Conservation (phyloP, 331 rosid genomes). For the Acacia concinna region DNA sequence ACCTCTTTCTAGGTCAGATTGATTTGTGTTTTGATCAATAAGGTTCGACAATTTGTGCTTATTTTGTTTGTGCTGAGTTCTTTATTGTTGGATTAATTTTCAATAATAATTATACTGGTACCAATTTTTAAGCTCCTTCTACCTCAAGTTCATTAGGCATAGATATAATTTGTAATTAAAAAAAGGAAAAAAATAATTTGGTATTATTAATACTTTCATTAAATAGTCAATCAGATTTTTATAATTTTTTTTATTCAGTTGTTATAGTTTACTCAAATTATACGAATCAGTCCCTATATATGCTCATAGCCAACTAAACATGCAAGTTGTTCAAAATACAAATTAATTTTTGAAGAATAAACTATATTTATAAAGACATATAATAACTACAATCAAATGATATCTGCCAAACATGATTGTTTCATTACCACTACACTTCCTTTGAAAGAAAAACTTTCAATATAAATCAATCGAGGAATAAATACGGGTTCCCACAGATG, state of each 20-base stretch:
- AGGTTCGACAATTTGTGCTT: constrained; percentile 32
- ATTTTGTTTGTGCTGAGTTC: constrained; percentile 45
- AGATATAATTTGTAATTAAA: neutral
- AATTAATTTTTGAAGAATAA: no score
- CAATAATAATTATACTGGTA: constrained; percentile 30
- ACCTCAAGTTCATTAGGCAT: neutral
- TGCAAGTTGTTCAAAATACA: no score
- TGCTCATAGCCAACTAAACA: no score
- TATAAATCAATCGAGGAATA: constrained; percentile 1
- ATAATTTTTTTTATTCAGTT: no score
- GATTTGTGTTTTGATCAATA: constrained; percentile 30
- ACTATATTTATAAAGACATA: no score
- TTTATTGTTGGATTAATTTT: constrained; percentile 27
- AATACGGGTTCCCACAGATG: constrained; percentile 29
- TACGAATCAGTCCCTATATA: neutral
- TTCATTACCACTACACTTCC: neutral
- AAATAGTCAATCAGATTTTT: no score
- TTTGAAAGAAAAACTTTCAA: neutral
- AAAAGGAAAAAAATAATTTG: neutral
- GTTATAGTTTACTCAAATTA: no score
- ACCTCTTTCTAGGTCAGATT: constrained; percentile 13
- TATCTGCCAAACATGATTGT: neutral
- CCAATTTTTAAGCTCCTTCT: constrained; percentile 6
- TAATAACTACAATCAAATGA: no score
- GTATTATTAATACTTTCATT: no score